Base-by-base conservation (phyloP, 805 yeast species). In the Wickerhamomyces queroliae region DNA sequence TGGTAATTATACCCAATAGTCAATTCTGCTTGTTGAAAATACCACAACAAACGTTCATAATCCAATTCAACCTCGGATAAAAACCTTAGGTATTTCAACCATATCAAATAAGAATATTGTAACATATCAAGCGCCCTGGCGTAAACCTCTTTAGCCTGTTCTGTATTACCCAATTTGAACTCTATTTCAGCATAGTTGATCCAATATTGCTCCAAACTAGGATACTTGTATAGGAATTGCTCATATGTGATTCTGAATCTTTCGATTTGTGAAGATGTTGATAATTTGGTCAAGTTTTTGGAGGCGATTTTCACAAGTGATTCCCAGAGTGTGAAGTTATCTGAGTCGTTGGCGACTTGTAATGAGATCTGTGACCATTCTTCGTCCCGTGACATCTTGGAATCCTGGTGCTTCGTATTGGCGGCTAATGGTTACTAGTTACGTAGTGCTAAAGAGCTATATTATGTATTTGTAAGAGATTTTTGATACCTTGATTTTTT, bases 161-260 rank as follows among this genome's bases (percentile, higher is more conserved):
- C 58, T 1, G 74, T 63, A 36, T 64, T 50, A 1, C 77, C 78
- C 23, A 74, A 51, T 24, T 56, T 59, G 46, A 66, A 72, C 46
- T 69, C 71, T 66, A 70, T 61, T 4, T 57, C 50, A 0, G 83
- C 81, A 52, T 61, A 76, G 28, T 69, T 63, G n/a, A 74, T 58
- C 85, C 85, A 80, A 48, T 75, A 75, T 33, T 72, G 73, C 44
- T 70, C 76, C 23, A 71, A 55, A 5, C 61, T 53, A 0, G 86
- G 85, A 47, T 58, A 78, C 35, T 66, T 63, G 1, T 55, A 53
- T 13, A 79, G 59, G 12, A 78, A 52, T 29, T 69, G 63, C 33
- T 62, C 63, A 46, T 69, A 75, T 2, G 73, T 53, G 4, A 58
- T 43, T 33, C 70, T 49, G 26, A 77, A 50, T 9, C 64, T 41